Conservation (phyloP, 2,329 filamentous ascomycete genomes). For the Setomelanomma holmii region DNA sequence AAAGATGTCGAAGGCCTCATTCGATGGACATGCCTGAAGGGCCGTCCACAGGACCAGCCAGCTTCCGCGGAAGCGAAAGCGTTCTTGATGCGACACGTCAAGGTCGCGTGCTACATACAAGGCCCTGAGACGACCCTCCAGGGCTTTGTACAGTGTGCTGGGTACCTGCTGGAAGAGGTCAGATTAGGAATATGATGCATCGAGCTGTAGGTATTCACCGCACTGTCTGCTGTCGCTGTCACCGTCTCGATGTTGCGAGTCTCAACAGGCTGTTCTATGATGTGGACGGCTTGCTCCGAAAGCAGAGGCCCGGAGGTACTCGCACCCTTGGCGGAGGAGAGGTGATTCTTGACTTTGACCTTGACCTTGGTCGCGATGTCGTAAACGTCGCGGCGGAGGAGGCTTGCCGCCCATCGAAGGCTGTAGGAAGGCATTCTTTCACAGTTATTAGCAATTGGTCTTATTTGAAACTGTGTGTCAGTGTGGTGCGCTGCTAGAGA, state of each 20-base stretch:
- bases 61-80: constrained; percentile 27
- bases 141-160: constrained; percentile 13
- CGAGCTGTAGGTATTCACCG: not conserved
- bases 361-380: not conserved
- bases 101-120: constrained; percentile 11
- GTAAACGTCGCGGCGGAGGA: constrained; percentile 2
- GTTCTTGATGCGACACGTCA: constrained; percentile 14
- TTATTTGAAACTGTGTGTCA: not conserved
- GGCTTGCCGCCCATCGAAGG: not conserved
- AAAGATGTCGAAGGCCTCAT: constrained; percentile 20
- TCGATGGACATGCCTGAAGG: constrained; percentile 19
- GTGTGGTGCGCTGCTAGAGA: not conserved
- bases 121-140: constrained; percentile 14
- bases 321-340: not conserved
- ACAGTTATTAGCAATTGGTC: not conserved
- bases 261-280: not conserved
- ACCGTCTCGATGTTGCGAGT: not conserved
- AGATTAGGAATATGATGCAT: not conserved
- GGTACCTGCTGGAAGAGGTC: not conserved
- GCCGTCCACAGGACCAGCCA: constrained; percentile 24
- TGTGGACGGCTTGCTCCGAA: no score
- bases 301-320: not conserved
- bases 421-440: not conserved
- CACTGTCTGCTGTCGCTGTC: not conserved
- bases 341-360: not conserved